Conservation (phyloP, 1,284 basidiomycete genomes). For the Cutaneotrichosporon cavernicola region DNA sequence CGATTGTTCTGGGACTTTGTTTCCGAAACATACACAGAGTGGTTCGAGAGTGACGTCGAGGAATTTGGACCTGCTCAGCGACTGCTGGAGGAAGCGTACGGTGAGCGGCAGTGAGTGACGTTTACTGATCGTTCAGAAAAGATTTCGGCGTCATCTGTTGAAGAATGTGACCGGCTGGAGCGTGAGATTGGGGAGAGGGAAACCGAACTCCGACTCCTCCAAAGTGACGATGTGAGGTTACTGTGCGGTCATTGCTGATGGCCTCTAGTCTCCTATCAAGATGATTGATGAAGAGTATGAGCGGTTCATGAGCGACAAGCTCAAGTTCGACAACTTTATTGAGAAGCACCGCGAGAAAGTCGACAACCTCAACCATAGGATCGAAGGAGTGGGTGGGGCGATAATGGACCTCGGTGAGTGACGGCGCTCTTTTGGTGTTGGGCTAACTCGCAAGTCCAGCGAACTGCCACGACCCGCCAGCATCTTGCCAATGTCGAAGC, state of each 20-base stretch:
- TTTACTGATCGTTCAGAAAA: constrained; percentile 30
- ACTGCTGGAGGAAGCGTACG: constrained; percentile 69
- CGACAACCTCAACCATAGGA: constrained; percentile 44
- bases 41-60: constrained; percentile 66
- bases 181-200: constrained; percentile 32
- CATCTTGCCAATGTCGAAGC: constrained; percentile 65
- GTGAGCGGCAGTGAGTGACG: constrained; percentile 45
- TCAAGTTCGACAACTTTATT: constrained; percentile 49
- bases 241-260: constrained; percentile 1
- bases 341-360: constrained; percentile 46
- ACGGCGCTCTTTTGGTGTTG: background rate
- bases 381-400: constrained; percentile 30
- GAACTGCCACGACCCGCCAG: constrained; percentile 21
- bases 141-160: constrained; percentile 33
- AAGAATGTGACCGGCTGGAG: constrained; percentile 43
- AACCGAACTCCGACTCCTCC: constrained; percentile 42
- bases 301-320: constrained; percentile 48
- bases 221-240: constrained; percentile 43
- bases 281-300: constrained; percentile 46
- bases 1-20: constrained; percentile 74
- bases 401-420: constrained; percentile 41
- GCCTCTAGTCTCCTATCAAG: constrained; percentile 42
- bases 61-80: constrained; percentile 69
- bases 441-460: constrained; percentile 12
- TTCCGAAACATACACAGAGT: constrained; percentile 66